Evolutionary conservation across 2,329 filamentous ascomycete species (phyloP), one percentile per base, ranked within the genome.

Genomic region (Thermothelomyces thermophilus): DNA sequence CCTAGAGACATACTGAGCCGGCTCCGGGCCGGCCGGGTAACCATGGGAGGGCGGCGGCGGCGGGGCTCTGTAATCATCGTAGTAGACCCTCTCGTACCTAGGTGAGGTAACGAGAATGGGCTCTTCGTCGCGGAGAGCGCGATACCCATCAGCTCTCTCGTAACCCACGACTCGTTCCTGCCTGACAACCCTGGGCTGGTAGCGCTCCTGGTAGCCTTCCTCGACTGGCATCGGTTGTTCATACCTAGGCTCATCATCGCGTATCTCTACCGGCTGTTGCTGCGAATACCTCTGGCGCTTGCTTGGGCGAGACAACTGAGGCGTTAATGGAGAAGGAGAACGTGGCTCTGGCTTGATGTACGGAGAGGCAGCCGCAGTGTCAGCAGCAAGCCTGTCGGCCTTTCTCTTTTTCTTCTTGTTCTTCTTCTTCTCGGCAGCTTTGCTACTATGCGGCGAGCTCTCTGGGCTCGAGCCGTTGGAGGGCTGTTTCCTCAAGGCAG

Each of bases 331-430:
- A 6, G 81, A 84, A 1, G 78, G 76, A 2, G 82, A 85, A 41
- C 71, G 73, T n/a, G 82, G 82, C 61, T 86, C 82, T 20, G 74
- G 68, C 60, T 85, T 86, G 58, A 85, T 82, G 55, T 74, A 73
- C 9, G 79, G 77, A 30, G 72, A 73, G 33, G 64, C 66, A 45
- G 73, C 71, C 36, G 67, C 62, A 54, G 52, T 36, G 33, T 75
- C 75, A 43, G 64, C 68, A 62, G 66, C 71, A 69, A 71, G 71
- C 59, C 66, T 69, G 52, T 77, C 77, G 36, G 71, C 71, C 67
- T 72, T 75, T 58, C 71, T 73, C 62, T 74, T 82, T 58, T 74
- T 75, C 52, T 70, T 76, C 56, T 72, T 75, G 20, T 62, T 62
- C 52, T 69, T 76, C 58, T 71, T 79, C 60, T 71, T 77, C n/a